Base-by-base conservation (phyloP, 2,329 filamentous ascomycete species). In the Calonectria montana region DNA sequence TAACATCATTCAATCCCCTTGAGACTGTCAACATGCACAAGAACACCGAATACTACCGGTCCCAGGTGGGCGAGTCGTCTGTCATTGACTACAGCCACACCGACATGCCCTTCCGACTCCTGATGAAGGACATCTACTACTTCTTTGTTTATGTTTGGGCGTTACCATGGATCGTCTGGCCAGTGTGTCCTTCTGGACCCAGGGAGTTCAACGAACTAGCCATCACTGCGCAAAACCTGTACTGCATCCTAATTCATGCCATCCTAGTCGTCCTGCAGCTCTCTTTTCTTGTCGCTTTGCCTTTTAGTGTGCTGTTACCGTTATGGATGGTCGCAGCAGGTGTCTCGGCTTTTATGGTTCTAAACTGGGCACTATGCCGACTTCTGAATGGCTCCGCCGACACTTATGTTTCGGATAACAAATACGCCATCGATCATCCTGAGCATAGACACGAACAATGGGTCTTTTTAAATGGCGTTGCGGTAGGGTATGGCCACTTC, bases 401-500 rank as follows among this genome's bases (percentile, higher is more conserved):
- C 62, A 84, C 85, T 3, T 91, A 88, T 75, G 81, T 82, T 21
- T 91, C 90, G 1, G 86, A 90, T 48, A 83, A 87, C 2, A 84
- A 88, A 66, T 91, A 89, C 73, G 86, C 91, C 1, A 81, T 86
- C 18, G 82, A 82, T 1, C 81, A 82, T 21, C 85, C 86, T 0
- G 86, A 89, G 74, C 87, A 91, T 80, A 84, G 85, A 13, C 86
- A 91, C 65, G 94, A 96, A 83, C 89, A 92, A 77, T 96, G 94
- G 94, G 87, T 96, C n/a, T 96, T 94, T 79, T 82, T 96, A 64
- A 96, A 96, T 78, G 94, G 94, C 1, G 90, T 95, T 31, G 90
- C 88, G 12, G 88, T 88, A 39, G 89, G 88, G 90, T 91, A 82
- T 71, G 88, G 39, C 7, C 25, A 15, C 8, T 31, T 27, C 29